Evolutionary conservation across 2,329 filamentous ascomycete species (phyloP), one percentile per base, ranked within the genome.

Genomic region (Chrysosphaeria jannelii): DNA sequence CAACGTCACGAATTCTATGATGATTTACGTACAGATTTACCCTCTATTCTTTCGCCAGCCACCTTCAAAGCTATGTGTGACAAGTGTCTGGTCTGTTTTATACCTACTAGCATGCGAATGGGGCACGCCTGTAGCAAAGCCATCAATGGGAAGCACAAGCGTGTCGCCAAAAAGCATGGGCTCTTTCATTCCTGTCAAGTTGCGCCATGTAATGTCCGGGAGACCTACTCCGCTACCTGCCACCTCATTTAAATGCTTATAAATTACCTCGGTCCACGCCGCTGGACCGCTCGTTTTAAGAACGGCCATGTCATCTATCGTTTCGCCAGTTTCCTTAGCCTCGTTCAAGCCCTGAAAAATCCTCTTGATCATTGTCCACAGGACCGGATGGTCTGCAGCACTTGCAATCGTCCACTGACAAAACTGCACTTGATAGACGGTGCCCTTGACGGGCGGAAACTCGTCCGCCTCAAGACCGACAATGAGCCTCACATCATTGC

Each of bases 401-500:
- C 35, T 36, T 6, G 37, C 38, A 15, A 44, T 36, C 10, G 40
- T 40, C 41, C 40, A 44, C 27, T 42, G 39, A 27, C 39, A 40
- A 23, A 44, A 40, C 29, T 41, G 39, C 3, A 43, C 28, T 23
- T 33, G 30, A 24, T 41, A 35, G 6, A 30, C 32, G 13, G 38
- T 40, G 13, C 39, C 36, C 5, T 13, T 8, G 19, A 31, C 23
- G 21, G 34, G 31, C 23, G 31, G 31, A 12, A 21, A 24, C 11
- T 18, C 28, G 25, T 43, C 40, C 14, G 34, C 39, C 25, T 44
- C 40, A 25, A 42, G 34, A 6, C 39, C 39, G 12, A 42, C 31
- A 8, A 43, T 25, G n/a, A 40, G 33, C 12, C 15, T 19, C 3
- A 30, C 30, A 3, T 32, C 31, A 3, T 21, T 11, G 23, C 28